Percentiles rank a stretch among this genome's conserved stretches.
Conservation (phyloP, 768 basidiomycete genomes). For the Sarcomyxa edulis region DNA sequence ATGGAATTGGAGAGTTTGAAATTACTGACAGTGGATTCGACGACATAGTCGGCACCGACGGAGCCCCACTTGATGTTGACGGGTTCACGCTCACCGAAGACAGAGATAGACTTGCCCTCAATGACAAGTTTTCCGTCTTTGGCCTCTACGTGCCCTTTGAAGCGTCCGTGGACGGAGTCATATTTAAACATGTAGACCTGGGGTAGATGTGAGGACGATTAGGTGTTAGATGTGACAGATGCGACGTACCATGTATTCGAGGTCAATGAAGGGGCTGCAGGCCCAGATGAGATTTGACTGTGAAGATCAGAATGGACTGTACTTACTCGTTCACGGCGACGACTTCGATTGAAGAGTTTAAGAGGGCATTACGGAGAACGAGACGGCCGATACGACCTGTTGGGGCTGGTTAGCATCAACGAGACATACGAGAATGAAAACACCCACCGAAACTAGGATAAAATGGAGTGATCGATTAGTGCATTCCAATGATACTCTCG, state of each 20-base stretch:
- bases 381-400: conserved; percentile 99
- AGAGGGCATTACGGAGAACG: conserved; percentile 87
- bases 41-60: conserved; percentile 85
- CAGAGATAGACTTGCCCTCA: conserved; percentile 68
- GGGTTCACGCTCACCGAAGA: conserved; percentile 87
- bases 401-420: conserved; percentile 1
- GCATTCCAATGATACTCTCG: background rate
- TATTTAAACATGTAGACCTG: conserved; percentile 99
- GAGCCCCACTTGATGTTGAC: conserved; percentile 77
- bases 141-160: conserved; percentile 76
- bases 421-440: background rate
- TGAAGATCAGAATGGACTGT: background rate
- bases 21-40: conserved; percentile 86
- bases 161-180: conserved; percentile 90
- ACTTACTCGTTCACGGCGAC: conserved; percentile 93
- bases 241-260: conserved; percentile 99
- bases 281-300: conserved; percentile 1
- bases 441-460: conserved; percentile 67
- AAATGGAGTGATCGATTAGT: conserved; percentile 8
- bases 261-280: conserved; percentile 90
- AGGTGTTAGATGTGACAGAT: no score
- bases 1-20: no score
- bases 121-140: conserved; percentile 89
- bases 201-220: no score
- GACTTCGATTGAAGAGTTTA: conserved; percentile 70